Conservation (phyloP, 768 basidiomycete species). For the Asterophora parasitica region DNA sequence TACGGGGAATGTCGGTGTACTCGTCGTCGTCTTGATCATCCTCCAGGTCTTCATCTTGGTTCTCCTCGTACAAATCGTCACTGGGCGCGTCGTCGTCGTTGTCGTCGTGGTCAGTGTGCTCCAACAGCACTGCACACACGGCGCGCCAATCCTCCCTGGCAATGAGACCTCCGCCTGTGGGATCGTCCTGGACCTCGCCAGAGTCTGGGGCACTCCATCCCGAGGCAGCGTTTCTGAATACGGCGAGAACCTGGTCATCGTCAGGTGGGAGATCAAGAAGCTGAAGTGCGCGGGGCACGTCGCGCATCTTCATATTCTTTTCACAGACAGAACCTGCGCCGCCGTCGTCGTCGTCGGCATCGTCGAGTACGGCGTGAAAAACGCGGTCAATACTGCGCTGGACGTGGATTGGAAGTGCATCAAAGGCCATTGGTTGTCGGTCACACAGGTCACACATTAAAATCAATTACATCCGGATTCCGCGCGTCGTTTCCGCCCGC, state of each 20-base stretch:
- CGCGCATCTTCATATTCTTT: slow-evolving; percentile 28
- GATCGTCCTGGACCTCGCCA: slow-evolving; percentile 6
- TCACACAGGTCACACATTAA: slow-evolving; percentile 10
- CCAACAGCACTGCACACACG: slow-evolving; percentile 73
- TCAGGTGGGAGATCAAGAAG: slow-evolving; percentile 62
- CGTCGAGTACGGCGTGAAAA: slow-evolving; percentile 32
- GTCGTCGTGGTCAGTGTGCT: slow-evolving; percentile 27
- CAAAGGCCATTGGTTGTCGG: slow-evolving; percentile 24
- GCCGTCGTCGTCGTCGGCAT: neutral
- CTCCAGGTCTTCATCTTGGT: slow-evolving; percentile 20
- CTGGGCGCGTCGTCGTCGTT: slow-evolving; percentile 19
- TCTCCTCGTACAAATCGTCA: slow-evolving; percentile 17
- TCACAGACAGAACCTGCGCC: slow-evolving; percentile 3
- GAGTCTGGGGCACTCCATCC: slow-evolving; percentile 51
- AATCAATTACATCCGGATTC: too few species aligned
- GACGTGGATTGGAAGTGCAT: slow-evolving; percentile 34
- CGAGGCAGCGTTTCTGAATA: slow-evolving; percentile 71
- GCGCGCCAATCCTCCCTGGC: slow-evolving; percentile 72
- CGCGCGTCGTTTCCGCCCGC: slow-evolving; percentile 4
- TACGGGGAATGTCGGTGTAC: slow-evolving; percentile 16
- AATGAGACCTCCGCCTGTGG: slow-evolving; percentile 32
- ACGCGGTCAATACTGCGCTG: slow-evolving; percentile 49
- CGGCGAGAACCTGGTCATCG: slow-evolving; percentile 65
- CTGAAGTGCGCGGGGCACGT: slow-evolving; percentile 59
- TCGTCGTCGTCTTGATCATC: slow-evolving; percentile 29